Evolutionary conservation across 257 asterid genomes (phyloP), one percentile per base, ranked within the genome.

Genomic region (Datura wrightii): DNA sequence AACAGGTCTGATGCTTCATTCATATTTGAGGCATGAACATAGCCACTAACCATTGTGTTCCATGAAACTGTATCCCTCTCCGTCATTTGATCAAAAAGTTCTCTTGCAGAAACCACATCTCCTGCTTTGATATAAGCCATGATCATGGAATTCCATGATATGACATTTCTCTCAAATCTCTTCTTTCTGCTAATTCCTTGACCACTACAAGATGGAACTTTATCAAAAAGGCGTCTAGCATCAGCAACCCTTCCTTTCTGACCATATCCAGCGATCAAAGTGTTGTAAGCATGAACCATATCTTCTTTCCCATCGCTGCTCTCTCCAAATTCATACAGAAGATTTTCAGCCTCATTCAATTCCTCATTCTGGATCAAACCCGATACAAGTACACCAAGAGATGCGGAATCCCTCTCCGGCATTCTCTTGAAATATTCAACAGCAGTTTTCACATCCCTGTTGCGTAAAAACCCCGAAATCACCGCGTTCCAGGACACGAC

Each of bases 101-200:
- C 92, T 65, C 92, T 89, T 4, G 99, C 98, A 50, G 93, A 91
- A 24, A 81, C 62, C 83, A 91, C 72, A 84, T 93, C 94, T 48
- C 90, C 93, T 54, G 86, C 93, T 89, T 92, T 95, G 69, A 88
- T 94, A 86, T 92, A 95, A 48, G 97, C 76, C 98, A 93, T 93
- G 71, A 95, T 91, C 96, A 95, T 95, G 2, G 97, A 93, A 88
- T 95, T 95, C 97, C 97, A 95, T 0, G 99, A 91, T 16, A 95
- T 90, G 41, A 89, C 86, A 87, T 93, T 93, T 87, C 93, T 89
- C 81, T 67, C 87, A 79, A 93, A 90, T 82, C 90, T 71, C 39
- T 19, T 62, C 24, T 58, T 85, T 74, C 85, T 79, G 36, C 59
- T 82, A 19, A 82, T 84, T 42, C 44, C 82, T 3, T 42, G 3